Conservation (phyloP, 208 protist species). For the Acanthamoeba triangularis region DNA sequence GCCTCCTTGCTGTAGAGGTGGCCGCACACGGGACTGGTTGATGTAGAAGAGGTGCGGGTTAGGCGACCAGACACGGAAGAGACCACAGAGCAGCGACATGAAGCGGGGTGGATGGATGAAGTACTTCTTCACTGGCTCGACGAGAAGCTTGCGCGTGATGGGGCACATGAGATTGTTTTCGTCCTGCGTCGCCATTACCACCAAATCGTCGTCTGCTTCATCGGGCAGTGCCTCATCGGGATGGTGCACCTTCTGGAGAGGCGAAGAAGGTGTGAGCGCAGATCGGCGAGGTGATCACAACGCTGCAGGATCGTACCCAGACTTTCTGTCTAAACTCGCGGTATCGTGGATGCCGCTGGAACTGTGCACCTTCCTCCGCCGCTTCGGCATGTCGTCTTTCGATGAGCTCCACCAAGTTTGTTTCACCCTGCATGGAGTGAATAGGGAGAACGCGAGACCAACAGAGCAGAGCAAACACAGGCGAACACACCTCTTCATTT, state of each 20-base stretch:
- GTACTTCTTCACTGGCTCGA: not conserved
- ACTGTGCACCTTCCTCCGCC: not conserved
- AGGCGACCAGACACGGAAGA: not conserved
- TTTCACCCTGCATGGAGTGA: not conserved
- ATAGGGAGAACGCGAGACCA: not conserved
- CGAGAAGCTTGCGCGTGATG: not conserved
- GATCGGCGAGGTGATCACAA: too few relatives aligned
- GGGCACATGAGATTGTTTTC: constrained; percentile 7
- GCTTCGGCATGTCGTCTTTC: constrained; percentile 4
- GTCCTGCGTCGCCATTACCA: constrained; percentile 29
- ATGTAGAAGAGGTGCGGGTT: not conserved
- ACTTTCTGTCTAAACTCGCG: constrained; percentile 28
- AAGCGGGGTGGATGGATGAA: not conserved
- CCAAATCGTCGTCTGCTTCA: constrained; percentile 10
- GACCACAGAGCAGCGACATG: not conserved
- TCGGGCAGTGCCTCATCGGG: constrained; percentile 25
- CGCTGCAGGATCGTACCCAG: not conserved
- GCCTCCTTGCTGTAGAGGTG: not conserved
- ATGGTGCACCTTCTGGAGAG: not conserved
- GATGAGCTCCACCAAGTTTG: not conserved
- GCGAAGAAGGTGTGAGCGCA: not conserved
- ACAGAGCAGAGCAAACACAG: not conserved
- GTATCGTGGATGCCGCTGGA: not conserved
- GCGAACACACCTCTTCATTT: not conserved
- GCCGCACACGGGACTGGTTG: not conserved